phyloP scores from a whole-genome alignment of 345 rosid species.

The Aquilaria sinensis region DNA sequence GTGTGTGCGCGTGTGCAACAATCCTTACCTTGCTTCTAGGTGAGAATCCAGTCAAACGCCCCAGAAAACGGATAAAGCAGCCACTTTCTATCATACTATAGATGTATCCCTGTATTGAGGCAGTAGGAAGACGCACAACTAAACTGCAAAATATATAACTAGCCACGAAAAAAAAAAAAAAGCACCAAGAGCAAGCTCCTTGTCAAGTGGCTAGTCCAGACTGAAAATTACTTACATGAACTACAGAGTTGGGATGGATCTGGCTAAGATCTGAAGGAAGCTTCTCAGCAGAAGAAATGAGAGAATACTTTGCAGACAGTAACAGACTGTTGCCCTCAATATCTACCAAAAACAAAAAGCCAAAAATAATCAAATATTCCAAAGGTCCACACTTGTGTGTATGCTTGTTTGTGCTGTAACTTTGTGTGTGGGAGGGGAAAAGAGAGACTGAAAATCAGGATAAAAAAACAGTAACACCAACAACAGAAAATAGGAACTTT shows the following conservation, averaged over 20 bases:
- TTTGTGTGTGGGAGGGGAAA: not conserved
- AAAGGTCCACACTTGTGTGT: too few relatives aligned
- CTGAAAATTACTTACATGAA: slow-evolving; percentile 51
- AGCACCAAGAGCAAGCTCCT: not conserved
- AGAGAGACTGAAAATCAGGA: not conserved
- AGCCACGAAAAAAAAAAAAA: not conserved
- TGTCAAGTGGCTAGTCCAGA: not conserved
- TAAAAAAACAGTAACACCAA: too few relatives aligned
- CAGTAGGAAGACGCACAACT: not conserved
- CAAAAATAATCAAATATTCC: too few relatives aligned
- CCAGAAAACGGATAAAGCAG: slow-evolving; percentile 97
- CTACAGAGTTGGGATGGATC: slow-evolving; percentile 48
- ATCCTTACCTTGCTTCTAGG: slow-evolving; percentile 75
- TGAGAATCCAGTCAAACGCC: slow-evolving; percentile 86
- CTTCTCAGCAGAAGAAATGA: slow-evolving; percentile 47
- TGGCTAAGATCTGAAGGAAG: slow-evolving; percentile 73
- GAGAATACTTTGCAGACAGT: slow-evolving; percentile 84
- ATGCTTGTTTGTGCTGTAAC: too few relatives aligned
- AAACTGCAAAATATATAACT: not conserved
- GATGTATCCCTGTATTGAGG: slow-evolving; percentile 67
- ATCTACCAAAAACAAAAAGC: slow-evolving; percentile 36
- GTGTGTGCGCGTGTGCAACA: not conserved
- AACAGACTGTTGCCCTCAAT: slow-evolving; percentile 60
- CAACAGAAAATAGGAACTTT: too few relatives aligned
- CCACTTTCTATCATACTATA: slow-evolving; percentile 87